Percentiles rank a stretch among this genome's conserved stretches.
These are phyloP conservation scores for Umbelopsis sp. DNA, from an alignment of 192 early-diverging fungal species.

Conservation along the genomic window DNA sequence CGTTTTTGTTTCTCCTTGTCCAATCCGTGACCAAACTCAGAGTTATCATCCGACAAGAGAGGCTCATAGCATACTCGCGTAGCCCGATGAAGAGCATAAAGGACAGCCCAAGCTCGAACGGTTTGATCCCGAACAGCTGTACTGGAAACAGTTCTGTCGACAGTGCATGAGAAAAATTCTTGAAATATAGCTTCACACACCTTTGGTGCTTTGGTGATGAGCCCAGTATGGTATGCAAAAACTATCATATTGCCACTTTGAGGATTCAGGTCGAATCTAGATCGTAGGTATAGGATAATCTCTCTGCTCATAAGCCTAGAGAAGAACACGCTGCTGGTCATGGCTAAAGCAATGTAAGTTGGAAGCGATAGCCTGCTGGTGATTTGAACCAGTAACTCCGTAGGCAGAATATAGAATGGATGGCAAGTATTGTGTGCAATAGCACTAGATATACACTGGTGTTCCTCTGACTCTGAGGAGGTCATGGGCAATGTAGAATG, in stretches of 20 bases:
- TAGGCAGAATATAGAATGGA: not conserved
- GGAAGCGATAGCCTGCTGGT: slow-evolving; percentile 8
- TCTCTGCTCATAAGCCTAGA: slow-evolving; percentile 9
- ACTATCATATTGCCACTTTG: slow-evolving; percentile 23
- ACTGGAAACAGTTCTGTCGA: not conserved
- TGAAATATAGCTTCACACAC: slow-evolving; percentile 19
- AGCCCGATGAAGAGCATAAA: slow-evolving; percentile 18
- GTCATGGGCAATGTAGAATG: not conserved
- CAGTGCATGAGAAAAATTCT: slow-evolving; percentile 15
- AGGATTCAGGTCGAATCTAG: slow-evolving; percentile 16
- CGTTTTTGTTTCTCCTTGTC: not conserved
- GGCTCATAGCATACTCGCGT: slow-evolving; percentile 19
- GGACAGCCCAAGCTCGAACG: slow-evolving; percentile 16
- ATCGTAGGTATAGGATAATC: slow-evolving; percentile 9
- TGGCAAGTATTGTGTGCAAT: not conserved
- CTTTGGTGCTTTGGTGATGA: slow-evolving; percentile 15
- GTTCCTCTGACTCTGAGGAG: not conserved
- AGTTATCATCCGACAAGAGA: not conserved
- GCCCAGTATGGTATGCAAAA: slow-evolving; percentile 21
- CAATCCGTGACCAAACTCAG: not conserved
- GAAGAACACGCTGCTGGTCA: slow-evolving; percentile 11
- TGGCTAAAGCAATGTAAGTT: slow-evolving; percentile 11
- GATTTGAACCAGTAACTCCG: slow-evolving; percentile 10
- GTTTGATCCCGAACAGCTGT: slow-evolving; percentile 1
- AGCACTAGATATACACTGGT: not conserved